phyloP scores from a whole-genome alignment of 768 basidiomycete genomes.

The Cyathus striatus region DNA sequence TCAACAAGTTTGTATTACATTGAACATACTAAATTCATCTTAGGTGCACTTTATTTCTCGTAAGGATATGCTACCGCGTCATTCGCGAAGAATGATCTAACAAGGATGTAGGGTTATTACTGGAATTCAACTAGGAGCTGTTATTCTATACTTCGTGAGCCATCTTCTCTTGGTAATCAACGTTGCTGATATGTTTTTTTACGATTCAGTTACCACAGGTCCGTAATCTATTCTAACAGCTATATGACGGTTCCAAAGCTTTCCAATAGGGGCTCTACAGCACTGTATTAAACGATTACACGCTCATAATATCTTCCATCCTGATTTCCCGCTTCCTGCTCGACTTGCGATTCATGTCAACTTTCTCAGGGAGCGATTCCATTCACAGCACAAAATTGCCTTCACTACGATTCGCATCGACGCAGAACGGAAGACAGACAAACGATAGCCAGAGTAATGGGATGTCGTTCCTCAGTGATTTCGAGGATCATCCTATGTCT shows the following conservation, averaged over 20 bases:
- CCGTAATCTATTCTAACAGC: not conserved
- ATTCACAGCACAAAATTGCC: not conserved
- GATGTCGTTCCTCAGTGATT: not conserved
- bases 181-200: not conserved
- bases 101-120: not conserved
- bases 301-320: not conserved
- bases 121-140: not conserved
- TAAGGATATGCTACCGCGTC: not conserved
- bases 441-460: not conserved
- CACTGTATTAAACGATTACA: not conserved
- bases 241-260: not conserved
- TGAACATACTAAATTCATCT: not conserved
- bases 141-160: not conserved
- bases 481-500: no score
- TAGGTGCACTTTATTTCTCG: not conserved
- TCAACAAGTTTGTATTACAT: not conserved
- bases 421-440: not conserved
- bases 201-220: not conserved
- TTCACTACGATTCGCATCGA: not conserved
- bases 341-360: not conserved
- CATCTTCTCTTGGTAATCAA: not conserved
- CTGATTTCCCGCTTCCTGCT: conserved; percentile 1
- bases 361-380: not conserved
- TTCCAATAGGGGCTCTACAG: not conserved
- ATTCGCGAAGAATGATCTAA: not conserved